Evolutionary conservation across 768 basidiomycete species (phyloP), one percentile per base, ranked within the genome.

Genomic region (Thelephora ganbajun): DNA sequence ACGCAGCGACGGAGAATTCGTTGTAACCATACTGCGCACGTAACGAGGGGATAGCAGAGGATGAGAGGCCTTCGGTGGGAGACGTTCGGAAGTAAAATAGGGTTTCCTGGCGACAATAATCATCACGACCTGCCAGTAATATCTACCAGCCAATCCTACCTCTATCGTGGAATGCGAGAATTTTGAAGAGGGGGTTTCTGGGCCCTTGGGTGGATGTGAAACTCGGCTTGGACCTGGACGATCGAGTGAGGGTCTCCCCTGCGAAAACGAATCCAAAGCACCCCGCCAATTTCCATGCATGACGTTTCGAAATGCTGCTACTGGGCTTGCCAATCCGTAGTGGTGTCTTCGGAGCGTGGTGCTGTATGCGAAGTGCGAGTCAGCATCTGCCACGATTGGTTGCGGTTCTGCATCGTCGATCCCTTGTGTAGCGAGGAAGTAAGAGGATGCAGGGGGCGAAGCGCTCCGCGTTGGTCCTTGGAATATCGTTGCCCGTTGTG

Each of bases 1-100:
- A 80, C 0, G 83, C 68, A 0, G 76, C 73, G 11, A 97, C 87
- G 1, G 86, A 77, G 61, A 97, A 97, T 64, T 98, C 93, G 66
- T 98, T 98, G 61, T 89, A 93, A 2, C 91, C 91, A 54, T 90
- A 77, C 2, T 66, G 68, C 22, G 72, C 72, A 33, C 80, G 77
- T 19, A 93, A 69, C 20, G 69, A 64, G 2, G 78, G 68, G 34
- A 94, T 73, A 46, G 79, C 72, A 14, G 76, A 64, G 23, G 72
- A 67, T 0, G 82, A 61, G 4, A 96, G 69, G 16, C 91, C 91
- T 42, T 64, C 59, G 0, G 69, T 66, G 6, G 69, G 58, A 2
- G 83, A 79, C 1, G 86, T 81, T 16, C 74, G 72, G 58, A 84
- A 85, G 55, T 82, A 69, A 7, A 73, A 63, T 1, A 93, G 66